Evolutionary conservation across 345 rosid species (phyloP), one percentile per base, ranked within the genome.

Genomic region (Eucalyptus decipiens): DNA sequence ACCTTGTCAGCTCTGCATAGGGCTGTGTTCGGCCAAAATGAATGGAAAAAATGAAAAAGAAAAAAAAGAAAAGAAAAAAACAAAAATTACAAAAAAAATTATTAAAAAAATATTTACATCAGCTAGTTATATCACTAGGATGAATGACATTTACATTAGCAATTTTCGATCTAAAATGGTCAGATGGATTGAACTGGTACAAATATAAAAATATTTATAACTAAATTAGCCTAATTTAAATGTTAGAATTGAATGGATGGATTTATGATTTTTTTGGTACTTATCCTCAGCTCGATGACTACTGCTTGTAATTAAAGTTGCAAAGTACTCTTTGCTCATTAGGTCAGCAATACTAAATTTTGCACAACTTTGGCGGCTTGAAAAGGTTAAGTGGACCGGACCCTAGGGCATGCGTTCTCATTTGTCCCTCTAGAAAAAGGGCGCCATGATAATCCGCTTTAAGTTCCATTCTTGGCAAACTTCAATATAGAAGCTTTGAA

Each of bases 131-230:
- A 8, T 6, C 17, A 60, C 8, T 60, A 56, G 6, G 6, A 24
- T 12, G 3, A 4, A 2, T 21, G 13, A 1, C 7, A 11, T 26
- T 11, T 28, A 5, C 2, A 6, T 60, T 60, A 62, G 9, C 1
- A 28, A 62, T 62, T 62, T 62, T 13, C 14, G 4, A 3, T 0
- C 8, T 62, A 62, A 62, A 62, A 28, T 62, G 12, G 16, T 30
- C 0, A 12, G 0, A 28, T 28, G 7, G 8, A 62, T 3, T 30
- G 5, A 62, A 62, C 2, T 1, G 0, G 32, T 28, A 12, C 9
- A 13, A 30, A 62, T 62, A 30, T 62, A 30, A 28, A 30, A 62
- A 11, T 12, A 3, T 62, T 28, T 30, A 30, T 14, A 0, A 30
- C 17, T 62, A 28, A 58, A 62, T 62, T 12, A 13, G 8, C 17